Evolutionary conservation across 225 moss, liverwort and hornwort species (phyloP), one percentile per base, ranked within the genome.

Genomic region (Bryoerythrophyllum caledonicum): DNA sequence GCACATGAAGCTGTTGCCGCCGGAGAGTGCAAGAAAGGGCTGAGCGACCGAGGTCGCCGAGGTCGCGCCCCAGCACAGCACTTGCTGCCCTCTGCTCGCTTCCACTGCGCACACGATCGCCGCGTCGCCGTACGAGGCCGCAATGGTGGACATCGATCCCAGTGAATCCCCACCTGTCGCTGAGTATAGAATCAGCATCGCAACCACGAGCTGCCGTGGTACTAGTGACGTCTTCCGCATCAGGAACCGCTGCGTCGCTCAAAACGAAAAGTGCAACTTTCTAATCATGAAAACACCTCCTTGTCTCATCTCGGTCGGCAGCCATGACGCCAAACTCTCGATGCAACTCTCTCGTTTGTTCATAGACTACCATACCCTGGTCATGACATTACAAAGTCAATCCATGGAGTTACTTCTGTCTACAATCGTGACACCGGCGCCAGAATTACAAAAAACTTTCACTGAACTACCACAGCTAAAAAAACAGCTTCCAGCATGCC

Each of bases 101-200:
- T 88, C 88, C 55, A 91, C 86, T 35, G 81, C 91, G 46, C 88
- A 91, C 11, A 88, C 86, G 13, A 86, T 69, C 10, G 76, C 88
- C 23, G 57, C 21, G 10, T 27, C 65, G n/a, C 86, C 88, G n/a
- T 91, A 88, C 25, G 91, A 80, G 13, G 86, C 88, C 60, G 86
- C 88, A 57, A 91, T 88, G 54, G 88, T 71, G 74, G 74, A 80
- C 84, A 86, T 76, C 24, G 82, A 85, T 14, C 91, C 88, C 34
- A 86, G 68, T 11, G 80, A 84, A 54, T 75, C 66, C 1, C 68
- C 34, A 1, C 67, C 65, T 26, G 30, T 40, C 38, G 60, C 63
- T 58, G 70, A 37, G 58, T 21, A 64, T 8, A 81, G 30, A 53
- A 75, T 17, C 20, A n/a, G n/a, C n/a, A 32, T 12, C 19, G 34